Percentiles rank a stretch among this genome's conserved stretches.
These are phyloP conservation scores for Picochlorum sp. DNA, from an alignment of 139 green algal species.

Conservation along the genomic window DNA sequence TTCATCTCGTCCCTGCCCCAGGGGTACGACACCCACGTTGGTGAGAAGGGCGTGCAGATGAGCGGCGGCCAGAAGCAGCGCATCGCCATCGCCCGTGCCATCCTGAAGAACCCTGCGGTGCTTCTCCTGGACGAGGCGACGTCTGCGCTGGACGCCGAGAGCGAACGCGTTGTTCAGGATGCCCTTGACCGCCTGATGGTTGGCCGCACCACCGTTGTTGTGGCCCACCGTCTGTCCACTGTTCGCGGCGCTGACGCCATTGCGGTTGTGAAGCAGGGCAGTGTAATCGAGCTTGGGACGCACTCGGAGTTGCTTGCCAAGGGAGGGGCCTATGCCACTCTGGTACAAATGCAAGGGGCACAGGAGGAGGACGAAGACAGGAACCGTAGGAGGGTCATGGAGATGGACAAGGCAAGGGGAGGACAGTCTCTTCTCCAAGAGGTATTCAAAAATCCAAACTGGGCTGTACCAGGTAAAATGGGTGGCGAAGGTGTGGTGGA, in stretches of 20 bases:
- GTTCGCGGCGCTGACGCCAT: conserved; percentile 44
- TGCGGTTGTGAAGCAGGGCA: conserved; percentile 30
- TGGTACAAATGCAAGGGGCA: conserved; percentile 57
- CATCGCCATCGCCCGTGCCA: conserved; percentile 73
- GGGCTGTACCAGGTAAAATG: not conserved
- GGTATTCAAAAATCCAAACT: not conserved
- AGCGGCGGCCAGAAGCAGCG: conserved; percentile 72
- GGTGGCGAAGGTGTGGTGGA: not conserved
- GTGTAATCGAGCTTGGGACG: conserved; percentile 50
- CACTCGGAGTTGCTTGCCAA: conserved; percentile 45
- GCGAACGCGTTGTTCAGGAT: conserved; percentile 41
- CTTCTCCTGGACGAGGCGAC: conserved; percentile 84
- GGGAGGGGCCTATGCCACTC: conserved; percentile 39
- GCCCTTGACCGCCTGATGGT: conserved; percentile 44
- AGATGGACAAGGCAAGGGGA: conserved; percentile 1
- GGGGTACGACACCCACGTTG: conserved; percentile 33
- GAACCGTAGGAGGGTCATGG: not conserved
- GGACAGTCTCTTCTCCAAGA: not conserved
- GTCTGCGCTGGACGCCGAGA: conserved; percentile 64
- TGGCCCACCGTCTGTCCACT: conserved; percentile 54
- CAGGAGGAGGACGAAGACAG: not conserved
- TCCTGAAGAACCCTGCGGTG: conserved; percentile 54
- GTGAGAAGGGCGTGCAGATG: conserved; percentile 39
- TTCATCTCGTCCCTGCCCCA: conserved; percentile 67
- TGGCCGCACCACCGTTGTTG: conserved; percentile 39